Base-by-base conservation (phyloP, 176 grass and related monocot species). In the Musa itinerans region DNA sequence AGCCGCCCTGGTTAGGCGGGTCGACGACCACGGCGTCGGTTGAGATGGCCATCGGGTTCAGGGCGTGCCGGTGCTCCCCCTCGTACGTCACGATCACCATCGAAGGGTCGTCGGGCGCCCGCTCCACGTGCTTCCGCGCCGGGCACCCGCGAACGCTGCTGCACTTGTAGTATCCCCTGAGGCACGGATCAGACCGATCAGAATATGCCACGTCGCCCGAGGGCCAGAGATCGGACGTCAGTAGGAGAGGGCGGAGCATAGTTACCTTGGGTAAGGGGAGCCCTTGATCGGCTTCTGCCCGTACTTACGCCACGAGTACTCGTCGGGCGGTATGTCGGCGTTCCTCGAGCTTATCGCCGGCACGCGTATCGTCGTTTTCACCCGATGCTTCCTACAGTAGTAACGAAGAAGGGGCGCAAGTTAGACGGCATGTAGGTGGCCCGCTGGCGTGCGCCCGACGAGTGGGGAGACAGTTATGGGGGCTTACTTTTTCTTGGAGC, bases 221-320 rank as follows among this genome's bases (percentile, higher is more conserved):
- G 29, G 8, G 7, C 15, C 9, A 14, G 48, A 25, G 9, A 25
- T 19, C 20, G 68, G 43, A 50, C 15, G 50, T 21, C 2, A 9
- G 9, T 9, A 11, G 19, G 29, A 57, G 77, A 51, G 63, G 55
- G 9, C 2, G 55, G 71, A 8, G 24, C 0, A 69, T 69, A 81
- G 49, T 78, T 87, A 98, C 94, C 94, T 78, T 2, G 90, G 94
- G 72, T 89, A 89, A 11, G 94, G 94, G 64, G 94, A 98, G 26
- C 94, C 94, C 55, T 98, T 98, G 90, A 98, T 98, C 63, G 94
- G 94, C 76, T 98, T 98, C 80, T 98, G 94, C 13, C 94, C 94
- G 75, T 98, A 98, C 82, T 98, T 98, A 72, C 94, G 82, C 94
- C 94, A 98, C 1, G 94, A 98, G 82, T 87, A 93, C 73, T 98